Conservation (phyloP, 352 stramenopile species). For the Pythium insidiosum region DNA sequence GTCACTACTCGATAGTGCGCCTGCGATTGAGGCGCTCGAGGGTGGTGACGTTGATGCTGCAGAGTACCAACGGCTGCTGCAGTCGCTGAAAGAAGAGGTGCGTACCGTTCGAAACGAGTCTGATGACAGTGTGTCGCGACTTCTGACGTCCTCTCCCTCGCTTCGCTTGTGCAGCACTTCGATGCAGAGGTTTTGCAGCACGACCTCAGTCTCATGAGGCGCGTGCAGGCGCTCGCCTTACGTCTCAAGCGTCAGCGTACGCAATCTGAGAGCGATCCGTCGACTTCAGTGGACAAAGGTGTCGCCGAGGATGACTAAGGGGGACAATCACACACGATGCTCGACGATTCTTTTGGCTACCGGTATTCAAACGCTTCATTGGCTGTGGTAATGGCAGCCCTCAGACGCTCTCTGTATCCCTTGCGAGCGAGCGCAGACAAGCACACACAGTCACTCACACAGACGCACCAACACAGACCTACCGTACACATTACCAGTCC, state of each 20-base stretch:
- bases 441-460: too few species aligned
- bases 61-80: constrained; percentile 42
- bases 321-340: not conserved
- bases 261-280: constrained; percentile 10
- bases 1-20: constrained; percentile 40
- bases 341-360: too few species aligned
- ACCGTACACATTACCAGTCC: too few species aligned
- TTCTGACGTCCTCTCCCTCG: not conserved
- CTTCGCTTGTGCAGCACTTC: constrained; percentile 38
- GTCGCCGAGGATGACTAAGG: constrained; percentile 2
- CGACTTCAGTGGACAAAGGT: not conserved
- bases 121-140: not conserved
- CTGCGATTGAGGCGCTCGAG: constrained; percentile 2
- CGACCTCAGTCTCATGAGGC: constrained; percentile 51
- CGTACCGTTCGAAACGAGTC: constrained; percentile 6
- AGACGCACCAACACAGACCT: too few species aligned
- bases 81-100: constrained; percentile 39
- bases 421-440: too few species aligned
- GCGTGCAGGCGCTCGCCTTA: constrained; percentile 50
- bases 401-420: too few species aligned
- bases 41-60: constrained; percentile 13
- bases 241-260: constrained; percentile 18
- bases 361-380: too few species aligned
- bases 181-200: constrained; percentile 31
- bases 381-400: too few species aligned